phyloP scores from a whole-genome alignment of 2,329 filamentous ascomycete genomes.

The Dactylellina leptospora region DNA sequence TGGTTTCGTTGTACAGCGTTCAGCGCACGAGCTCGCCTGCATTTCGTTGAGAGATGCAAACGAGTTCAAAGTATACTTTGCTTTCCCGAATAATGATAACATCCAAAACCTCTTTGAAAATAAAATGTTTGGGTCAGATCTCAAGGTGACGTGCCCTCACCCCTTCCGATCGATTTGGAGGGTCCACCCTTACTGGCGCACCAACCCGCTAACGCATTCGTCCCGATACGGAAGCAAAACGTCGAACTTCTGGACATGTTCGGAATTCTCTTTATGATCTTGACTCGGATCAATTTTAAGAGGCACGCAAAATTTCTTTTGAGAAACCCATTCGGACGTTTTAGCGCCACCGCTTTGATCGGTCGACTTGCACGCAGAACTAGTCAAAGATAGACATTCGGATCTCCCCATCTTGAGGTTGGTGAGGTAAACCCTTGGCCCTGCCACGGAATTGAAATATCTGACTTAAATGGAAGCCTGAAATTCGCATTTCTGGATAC shows the following conservation, averaged over 20 bases:
- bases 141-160: no score
- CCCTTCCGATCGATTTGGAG: no score
- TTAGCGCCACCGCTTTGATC: constrained; percentile 4
- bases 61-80: no score
- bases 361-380: constrained; percentile 2
- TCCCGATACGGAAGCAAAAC: constrained; percentile 11
- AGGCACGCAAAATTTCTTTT: background rate
- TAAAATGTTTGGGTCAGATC: no score
- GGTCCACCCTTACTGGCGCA: no score
- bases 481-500: background rate
- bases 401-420: background rate
- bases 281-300: background rate
- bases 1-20: no score
- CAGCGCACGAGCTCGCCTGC: no score
- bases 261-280: background rate
- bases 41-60: no score
- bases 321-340: constrained; percentile 11
- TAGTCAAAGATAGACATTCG: constrained; percentile 2
- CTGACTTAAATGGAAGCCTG: background rate
- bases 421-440: no score
- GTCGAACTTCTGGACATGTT: background rate
- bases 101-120: no score
- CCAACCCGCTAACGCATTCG: no score
- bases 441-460: background rate
- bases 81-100: no score